Conservation (phyloP, 345 rosid species). For the Dipteronia dyeriana region DNA sequence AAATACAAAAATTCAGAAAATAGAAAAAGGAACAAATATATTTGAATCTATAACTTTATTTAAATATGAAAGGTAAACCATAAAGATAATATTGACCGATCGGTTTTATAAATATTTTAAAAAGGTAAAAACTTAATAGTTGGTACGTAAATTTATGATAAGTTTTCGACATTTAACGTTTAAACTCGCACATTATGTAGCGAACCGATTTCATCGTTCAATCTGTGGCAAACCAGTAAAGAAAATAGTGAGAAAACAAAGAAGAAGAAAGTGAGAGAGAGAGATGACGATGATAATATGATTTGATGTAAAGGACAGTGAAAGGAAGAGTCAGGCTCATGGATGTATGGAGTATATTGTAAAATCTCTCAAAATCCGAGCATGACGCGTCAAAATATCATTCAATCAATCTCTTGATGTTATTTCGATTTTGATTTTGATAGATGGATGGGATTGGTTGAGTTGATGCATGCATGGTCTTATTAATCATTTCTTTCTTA, state of each 20-base stretch:
- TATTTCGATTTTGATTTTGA: slow-evolving; percentile 23
- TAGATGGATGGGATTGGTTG: slow-evolving; percentile 49
- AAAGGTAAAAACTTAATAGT: no score
- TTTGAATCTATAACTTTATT: no score
- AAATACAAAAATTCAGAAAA: no score
- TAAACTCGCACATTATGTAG: no score
- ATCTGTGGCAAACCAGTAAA: slow-evolving; percentile 3
- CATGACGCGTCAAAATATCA: slow-evolving; percentile 50
- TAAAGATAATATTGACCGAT: no score
- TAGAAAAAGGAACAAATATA: no score
- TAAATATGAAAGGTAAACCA: no score
- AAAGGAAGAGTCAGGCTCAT: background rate
- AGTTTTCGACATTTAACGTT: no score
- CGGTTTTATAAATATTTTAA: no score
- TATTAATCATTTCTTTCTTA: slow-evolving; percentile 24
- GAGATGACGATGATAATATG: slow-evolving; percentile 23
- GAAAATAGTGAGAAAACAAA: background rate
- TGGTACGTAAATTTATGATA: no score
- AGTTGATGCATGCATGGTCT: slow-evolving; percentile 45
- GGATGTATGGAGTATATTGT: background rate
- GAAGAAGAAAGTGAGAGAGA: background rate
- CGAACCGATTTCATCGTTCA: no score
- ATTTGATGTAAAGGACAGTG: slow-evolving; percentile 53
- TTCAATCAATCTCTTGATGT: slow-evolving; percentile 22
- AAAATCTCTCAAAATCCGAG: slow-evolving; percentile 41